Base-by-base conservation (phyloP, 345 rosid species). In the Salix suchowensis region DNA sequence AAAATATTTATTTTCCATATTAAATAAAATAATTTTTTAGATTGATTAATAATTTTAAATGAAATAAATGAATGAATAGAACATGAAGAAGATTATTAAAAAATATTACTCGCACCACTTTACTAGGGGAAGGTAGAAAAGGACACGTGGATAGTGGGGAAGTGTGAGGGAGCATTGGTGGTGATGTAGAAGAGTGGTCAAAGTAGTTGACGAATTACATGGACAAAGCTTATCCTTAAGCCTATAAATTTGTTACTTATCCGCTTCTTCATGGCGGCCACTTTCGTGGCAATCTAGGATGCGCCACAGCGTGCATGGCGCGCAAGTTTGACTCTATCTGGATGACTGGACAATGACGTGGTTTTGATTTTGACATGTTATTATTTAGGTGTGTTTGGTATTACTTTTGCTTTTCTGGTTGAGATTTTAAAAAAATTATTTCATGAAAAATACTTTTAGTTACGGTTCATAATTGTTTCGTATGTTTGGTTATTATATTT, bases 201-300 rank as follows among this genome's bases (percentile, higher is more conserved):
- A 71, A 71, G 44, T 7, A 8, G 15, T 13, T 21, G 72, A 61
- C 79, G 76, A 11, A 48, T 7, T 37, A 34, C 74, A 36, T 68
- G 75, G 68, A 2, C 60, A 18, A 64, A 76, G 66, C 85, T 86
- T 79, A 86, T 83, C 86, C 80, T 83, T 5, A 6, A 10, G 0
- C 55, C 46, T 23, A 66, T 5, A 15, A 32, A 70, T 80, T 11
- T 10, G 15, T 24, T 69, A 46, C 9, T 83, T 86, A 81, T 89
- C 91, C 89, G 89, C 77, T 64, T 42, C 72, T 86, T n/a, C 78
- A 65, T 85, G 84, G 72, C 83, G 77, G 83, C 87, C 88, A 74
- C 84, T 40, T 6, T 44, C 19, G 18, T 52, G 60, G 76, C 72
- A 11, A 11, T 40, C 77, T 71, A 74, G 65, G 67, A 21, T 75